Conservation (phyloP, 805 yeast species). For the Lipomyces yamanashiensis region DNA sequence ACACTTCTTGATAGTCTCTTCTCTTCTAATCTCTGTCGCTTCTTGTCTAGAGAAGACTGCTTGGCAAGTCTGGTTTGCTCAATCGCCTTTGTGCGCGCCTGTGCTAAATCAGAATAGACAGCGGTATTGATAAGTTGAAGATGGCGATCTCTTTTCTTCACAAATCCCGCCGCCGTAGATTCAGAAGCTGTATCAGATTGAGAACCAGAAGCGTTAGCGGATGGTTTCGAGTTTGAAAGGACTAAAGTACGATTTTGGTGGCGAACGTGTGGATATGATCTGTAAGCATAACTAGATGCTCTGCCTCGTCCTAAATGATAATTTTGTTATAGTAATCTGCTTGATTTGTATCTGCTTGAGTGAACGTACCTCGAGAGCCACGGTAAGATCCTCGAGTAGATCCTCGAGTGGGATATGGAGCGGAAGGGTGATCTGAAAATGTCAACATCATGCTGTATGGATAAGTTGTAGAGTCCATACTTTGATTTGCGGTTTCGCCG, state of each 20-base stretch:
- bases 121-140: slow-evolving; percentile 36
- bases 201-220: slow-evolving; percentile 1
- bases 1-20: slow-evolving; percentile 33
- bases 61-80: slow-evolving; percentile 33
- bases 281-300: slow-evolving; percentile 19
- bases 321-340: neutral
- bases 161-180: slow-evolving; percentile 10
- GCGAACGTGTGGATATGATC: slow-evolving; percentile 16
- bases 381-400: neutral
- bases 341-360: no score
- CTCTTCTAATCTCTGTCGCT: slow-evolving; percentile 34
- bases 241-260: slow-evolving; percentile 37
- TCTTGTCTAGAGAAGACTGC: slow-evolving; percentile 32
- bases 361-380: neutral
- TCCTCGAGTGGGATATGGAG: slow-evolving; percentile 12
- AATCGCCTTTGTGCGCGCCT: slow-evolving; percentile 36
- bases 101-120: slow-evolving; percentile 32
- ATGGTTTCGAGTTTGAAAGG: slow-evolving; percentile 15
- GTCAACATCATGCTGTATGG: neutral
- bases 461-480: neutral
- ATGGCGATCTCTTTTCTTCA: slow-evolving; percentile 36
- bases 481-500: slow-evolving; percentile 4
- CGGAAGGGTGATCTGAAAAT: neutral
- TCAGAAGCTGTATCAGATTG: neutral
- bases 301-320: slow-evolving; percentile 24